phyloP scores from a whole-genome alignment of 2,329 filamentous ascomycete genomes.

The Trichoderma cornu-damae region DNA sequence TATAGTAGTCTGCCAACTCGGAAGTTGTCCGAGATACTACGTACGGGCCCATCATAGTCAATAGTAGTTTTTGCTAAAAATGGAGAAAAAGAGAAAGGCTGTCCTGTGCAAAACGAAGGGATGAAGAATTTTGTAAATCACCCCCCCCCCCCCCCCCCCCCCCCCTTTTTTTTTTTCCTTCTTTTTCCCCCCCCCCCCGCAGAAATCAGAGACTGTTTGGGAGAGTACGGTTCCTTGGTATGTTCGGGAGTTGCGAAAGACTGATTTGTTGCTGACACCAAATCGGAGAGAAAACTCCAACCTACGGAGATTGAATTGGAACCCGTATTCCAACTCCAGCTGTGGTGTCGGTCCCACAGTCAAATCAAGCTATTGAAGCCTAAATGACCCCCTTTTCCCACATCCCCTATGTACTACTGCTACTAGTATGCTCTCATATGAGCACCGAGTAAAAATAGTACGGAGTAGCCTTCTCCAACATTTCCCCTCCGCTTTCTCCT shows the following conservation, averaged over 20 bases:
- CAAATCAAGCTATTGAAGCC: neutral
- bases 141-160: no score
- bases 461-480: neutral
- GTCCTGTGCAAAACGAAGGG: no score
- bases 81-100: no score
- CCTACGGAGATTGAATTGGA: neutral
- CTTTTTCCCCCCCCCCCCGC: no score
- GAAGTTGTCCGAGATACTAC: neutral
- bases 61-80: no score
- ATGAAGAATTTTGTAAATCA: no score
- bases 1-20: neutral
- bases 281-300: neutral
- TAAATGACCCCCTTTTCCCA: neutral
- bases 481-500: neutral
- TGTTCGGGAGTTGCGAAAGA: neutral
- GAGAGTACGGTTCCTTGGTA: neutral
- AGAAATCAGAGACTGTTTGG: no score
- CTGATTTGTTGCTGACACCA: neutral
- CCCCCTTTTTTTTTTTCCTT: no score
- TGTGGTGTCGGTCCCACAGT: neutral
- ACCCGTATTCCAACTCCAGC: no score
- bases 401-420: no score
- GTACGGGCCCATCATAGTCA: no score
- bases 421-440: no score
- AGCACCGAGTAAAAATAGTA: neutral